phyloP scores from a whole-genome alignment of 1,284 basidiomycete species.

The Malassezia caprae region DNA sequence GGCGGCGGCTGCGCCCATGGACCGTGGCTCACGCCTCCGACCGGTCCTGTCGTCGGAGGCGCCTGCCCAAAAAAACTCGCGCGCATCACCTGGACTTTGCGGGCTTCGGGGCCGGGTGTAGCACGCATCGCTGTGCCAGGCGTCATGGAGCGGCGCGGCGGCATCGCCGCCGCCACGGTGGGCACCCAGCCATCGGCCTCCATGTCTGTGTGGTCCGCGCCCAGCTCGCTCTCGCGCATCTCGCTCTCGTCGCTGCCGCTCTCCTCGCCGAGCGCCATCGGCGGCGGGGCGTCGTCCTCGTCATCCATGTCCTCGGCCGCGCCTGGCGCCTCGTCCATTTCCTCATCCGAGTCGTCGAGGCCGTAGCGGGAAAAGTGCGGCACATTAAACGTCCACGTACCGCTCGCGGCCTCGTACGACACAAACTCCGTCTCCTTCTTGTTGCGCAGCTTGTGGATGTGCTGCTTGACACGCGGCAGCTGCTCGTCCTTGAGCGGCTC shows the following conservation, averaged over 20 bases:
- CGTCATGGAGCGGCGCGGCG: constrained; percentile 8
- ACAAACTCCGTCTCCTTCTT: constrained; percentile 80
- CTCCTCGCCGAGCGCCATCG: constrained; percentile 22
- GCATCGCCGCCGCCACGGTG: not conserved
- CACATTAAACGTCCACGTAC: constrained; percentile 86
- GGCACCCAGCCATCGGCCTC: constrained; percentile 9
- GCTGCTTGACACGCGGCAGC: constrained; percentile 61
- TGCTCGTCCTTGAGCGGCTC: constrained; percentile 76
- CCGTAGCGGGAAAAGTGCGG: constrained; percentile 63
- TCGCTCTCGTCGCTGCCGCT: constrained; percentile 6
- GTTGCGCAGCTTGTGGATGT: constrained; percentile 70
- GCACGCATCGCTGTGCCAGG: constrained; percentile 1
- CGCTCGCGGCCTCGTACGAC: constrained; percentile 65
- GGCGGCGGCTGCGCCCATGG: not conserved
- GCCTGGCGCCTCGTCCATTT: constrained; percentile 17
- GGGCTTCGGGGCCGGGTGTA: constrained; percentile 18
- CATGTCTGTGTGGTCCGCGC: not conserved
- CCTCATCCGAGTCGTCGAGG: constrained; percentile 43
- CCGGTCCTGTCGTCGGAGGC: constrained; percentile 17
- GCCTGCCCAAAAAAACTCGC: constrained; percentile 47
- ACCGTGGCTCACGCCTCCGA: constrained; percentile 10
- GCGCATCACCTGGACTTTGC: constrained; percentile 47
- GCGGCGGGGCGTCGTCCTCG: constrained; percentile 27
- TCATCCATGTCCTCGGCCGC: constrained; percentile 14
- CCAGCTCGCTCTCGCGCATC: constrained; percentile 17